These are phyloP conservation scores for Gossypium australe DNA, from an alignment of 345 rosid genomes.

Conservation along the genomic window DNA sequence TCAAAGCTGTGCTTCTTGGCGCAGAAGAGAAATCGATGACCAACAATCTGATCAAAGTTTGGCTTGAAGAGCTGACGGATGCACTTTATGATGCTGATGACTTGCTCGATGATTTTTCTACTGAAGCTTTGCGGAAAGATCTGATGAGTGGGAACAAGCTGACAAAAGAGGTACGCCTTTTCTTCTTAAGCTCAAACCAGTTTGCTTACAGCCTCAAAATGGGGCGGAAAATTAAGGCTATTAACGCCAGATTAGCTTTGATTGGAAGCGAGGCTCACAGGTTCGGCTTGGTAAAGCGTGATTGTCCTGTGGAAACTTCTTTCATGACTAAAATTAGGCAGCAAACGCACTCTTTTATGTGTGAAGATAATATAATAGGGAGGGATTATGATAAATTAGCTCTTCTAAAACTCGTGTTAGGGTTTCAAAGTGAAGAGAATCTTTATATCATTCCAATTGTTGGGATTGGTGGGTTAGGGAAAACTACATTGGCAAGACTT, in stretches of 20 bases:
- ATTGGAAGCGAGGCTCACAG: rapidly evolving
- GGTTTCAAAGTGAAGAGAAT: too few relatives aligned
- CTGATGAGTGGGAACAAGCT: neutral
- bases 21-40: neutral
- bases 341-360: rapidly evolving
- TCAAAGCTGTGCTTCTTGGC: too few relatives aligned
- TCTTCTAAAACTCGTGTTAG: too few relatives aligned
- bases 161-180: neutral
- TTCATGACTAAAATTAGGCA: too few relatives aligned
- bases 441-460: too few relatives aligned
- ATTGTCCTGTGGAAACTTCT: too few relatives aligned
- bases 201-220: neutral
- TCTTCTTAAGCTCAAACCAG: neutral
- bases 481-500: too few relatives aligned
- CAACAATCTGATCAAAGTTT: neutral
- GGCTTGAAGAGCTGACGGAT: neutral
- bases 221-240: neutral
- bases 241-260: neutral
- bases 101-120: neutral
- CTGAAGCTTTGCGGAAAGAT: neutral
- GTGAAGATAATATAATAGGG: too few relatives aligned
- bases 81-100: neutral
- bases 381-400: too few relatives aligned
- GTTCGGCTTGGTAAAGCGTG: too few relatives aligned
- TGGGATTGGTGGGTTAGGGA: too few relatives aligned